phyloP scores from a whole-genome alignment of 2,329 filamentous ascomycete genomes.

The Xenoacremonium recifei region DNA sequence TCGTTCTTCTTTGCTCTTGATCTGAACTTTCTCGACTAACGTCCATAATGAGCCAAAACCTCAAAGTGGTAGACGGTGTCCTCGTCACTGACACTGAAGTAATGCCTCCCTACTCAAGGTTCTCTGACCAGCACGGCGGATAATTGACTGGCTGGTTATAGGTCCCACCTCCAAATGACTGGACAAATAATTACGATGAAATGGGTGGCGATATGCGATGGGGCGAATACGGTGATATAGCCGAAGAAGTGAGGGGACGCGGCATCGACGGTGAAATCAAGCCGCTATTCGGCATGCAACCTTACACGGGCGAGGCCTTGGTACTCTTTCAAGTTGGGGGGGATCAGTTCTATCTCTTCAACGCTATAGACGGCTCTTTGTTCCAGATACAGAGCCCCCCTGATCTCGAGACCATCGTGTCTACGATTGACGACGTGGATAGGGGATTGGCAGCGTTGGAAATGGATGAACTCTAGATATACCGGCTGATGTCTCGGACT shows the following conservation, averaged over 20 bases:
- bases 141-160: not conserved
- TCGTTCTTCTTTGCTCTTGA: not conserved
- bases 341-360: not conserved
- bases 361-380: not conserved
- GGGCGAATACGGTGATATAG: not conserved
- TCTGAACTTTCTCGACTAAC: not conserved
- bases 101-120: not conserved
- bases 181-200: conserved; percentile 1
- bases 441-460: not conserved
- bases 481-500: not conserved
- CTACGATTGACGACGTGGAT: not conserved
- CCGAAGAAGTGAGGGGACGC: not conserved
- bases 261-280: not conserved
- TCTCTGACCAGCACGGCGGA: not conserved
- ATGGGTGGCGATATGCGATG: not conserved
- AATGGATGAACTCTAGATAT: not conserved
- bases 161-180: not conserved
- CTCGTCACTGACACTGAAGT: not conserved
- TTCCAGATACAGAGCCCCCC: not conserved
- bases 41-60: not conserved
- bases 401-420: not conserved
- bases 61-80: not conserved
- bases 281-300: not conserved
- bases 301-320: not conserved
- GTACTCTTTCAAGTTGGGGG: not conserved